Evolutionary conservation across 1,139 yeast genomes (phyloP).

Genomic region (Candida mesenterica): DNA sequence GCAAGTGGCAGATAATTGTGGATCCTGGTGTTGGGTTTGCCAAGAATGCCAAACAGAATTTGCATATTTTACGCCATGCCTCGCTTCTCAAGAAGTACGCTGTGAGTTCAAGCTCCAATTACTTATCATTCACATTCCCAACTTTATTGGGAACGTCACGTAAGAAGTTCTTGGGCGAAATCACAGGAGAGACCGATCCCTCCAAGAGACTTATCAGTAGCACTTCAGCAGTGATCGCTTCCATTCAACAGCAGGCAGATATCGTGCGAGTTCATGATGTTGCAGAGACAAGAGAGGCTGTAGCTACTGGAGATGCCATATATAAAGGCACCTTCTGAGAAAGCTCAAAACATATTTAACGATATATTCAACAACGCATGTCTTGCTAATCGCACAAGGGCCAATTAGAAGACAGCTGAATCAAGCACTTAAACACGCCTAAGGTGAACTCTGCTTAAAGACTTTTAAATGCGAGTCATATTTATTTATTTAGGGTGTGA

Average conservation of each 20-base stretch:
- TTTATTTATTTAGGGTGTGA: no score
- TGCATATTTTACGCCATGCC: slow-evolving; percentile 60
- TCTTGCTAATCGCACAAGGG: no score
- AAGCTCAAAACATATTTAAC: no score
- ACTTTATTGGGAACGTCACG: slow-evolving; percentile 84
- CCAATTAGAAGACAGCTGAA: no score
- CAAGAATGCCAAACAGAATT: slow-evolving; percentile 65
- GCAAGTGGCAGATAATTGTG: slow-evolving; percentile 84
- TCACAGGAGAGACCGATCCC: slow-evolving; percentile 49
- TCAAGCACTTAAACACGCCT: no score
- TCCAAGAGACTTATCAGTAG: slow-evolving; percentile 71
- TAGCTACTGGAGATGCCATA: slow-evolving; percentile 73
- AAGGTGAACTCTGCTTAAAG: no score
- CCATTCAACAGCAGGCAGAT: slow-evolving; percentile 73
- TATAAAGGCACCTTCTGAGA: no score
- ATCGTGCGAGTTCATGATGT: slow-evolving; percentile 91
- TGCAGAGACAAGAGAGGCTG: slow-evolving; percentile 60
- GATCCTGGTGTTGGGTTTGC: slow-evolving; percentile 98
- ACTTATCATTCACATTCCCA: slow-evolving; percentile 53
- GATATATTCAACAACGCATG: no score
- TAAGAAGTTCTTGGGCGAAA: slow-evolving; percentile 77
- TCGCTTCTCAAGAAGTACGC: slow-evolving; percentile 56
- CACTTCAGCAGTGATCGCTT: slow-evolving; percentile 70
- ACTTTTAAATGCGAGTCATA: no score
- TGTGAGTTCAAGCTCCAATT: slow-evolving; percentile 25